Evolutionary conservation across 495 filamentous ascomycete species (phyloP), one percentile per base, ranked within the genome.

Genomic region (Geoglossum glabrum): DNA sequence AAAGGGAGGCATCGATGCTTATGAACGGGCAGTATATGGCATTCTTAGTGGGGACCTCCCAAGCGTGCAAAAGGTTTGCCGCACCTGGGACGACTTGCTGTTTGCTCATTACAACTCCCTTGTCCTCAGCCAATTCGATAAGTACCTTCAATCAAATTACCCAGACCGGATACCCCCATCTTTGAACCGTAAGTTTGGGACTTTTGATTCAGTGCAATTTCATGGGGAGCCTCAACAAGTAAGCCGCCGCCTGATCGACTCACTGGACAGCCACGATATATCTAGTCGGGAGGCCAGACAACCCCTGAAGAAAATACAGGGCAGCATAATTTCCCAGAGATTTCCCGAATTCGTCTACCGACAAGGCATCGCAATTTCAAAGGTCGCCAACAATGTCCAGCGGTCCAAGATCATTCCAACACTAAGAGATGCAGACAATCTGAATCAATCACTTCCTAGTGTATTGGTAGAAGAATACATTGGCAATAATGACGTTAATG

Each of bases 1-100:
- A 52, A 79, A 81, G 50, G 76, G 77, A 0, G 81, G 80, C 31
- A 79, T 78, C 0, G 78, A 81, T 56, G 79, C 85, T 28, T 90
- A 86, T 65, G 87, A 98, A 70, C 76, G 79, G 30, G 92, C 90
- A 26, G 88, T 96, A 0, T 96, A 94, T 64, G 89, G 85, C 23
- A 72, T 93, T 23, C 76, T 98, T 52, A 83, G 84, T 45, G 93
- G 93, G 43, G 85, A 96, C 64, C 73, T 87, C 7, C 72, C 79
- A 36, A 81, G 83, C 45, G 86, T 89, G 11, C 76, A 85, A 64
- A 78, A 78, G 61, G 79, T 90, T 15, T 92, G 87, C 68, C 73
- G 75, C 45, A 79, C 77, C 38, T 94, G 86, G 83, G 87, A 97
- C 60, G 92, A 98, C 67, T 79, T 83, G 61, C 76, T 96, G n/a